These are phyloP conservation scores for Eremomyces bilateralis DNA, from an alignment of 495 filamentous ascomycete species.

Conservation along the genomic window DNA sequence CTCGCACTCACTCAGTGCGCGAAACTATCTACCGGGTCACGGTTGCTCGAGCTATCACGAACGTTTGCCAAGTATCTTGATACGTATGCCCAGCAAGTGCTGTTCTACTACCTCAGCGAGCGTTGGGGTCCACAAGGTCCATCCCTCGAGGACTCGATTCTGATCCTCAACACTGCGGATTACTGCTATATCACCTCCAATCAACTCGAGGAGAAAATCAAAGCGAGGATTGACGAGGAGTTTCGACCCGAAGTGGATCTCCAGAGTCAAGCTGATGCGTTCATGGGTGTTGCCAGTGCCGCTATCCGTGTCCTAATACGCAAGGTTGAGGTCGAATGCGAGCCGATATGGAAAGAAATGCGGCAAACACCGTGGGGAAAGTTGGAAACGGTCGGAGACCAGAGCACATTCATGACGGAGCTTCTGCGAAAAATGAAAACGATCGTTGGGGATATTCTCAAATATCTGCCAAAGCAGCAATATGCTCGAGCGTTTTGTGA, in stretches of 20 bases:
- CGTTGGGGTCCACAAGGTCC: constrained; percentile 25
- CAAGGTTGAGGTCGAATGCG: constrained; percentile 59
- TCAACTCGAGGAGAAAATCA: constrained; percentile 88
- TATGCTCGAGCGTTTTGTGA: constrained; percentile 91
- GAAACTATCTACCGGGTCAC: constrained; percentile 75
- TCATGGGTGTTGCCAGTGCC: constrained; percentile 84
- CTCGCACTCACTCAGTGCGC: constrained; percentile 81
- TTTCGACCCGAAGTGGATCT: constrained; percentile 59
- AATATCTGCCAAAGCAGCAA: constrained; percentile 69
- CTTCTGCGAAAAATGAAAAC: constrained; percentile 49
- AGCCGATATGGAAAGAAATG: constrained; percentile 91
- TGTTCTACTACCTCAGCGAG: constrained; percentile 56
- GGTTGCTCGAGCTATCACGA: constrained; percentile 65
- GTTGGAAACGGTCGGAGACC: constrained; percentile 86
- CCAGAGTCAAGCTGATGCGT: constrained; percentile 79
- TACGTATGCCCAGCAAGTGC: constrained; percentile 82
- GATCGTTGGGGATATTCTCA: constrained; percentile 48
- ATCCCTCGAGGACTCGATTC: constrained; percentile 51
- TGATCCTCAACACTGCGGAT: constrained; percentile 89
- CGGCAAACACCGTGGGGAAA: constrained; percentile 88
- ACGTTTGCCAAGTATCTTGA: constrained; percentile 86
- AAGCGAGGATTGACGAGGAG: constrained; percentile 60
- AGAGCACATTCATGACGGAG: constrained; percentile 77
- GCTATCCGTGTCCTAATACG: constrained; percentile 67
- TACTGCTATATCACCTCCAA: constrained; percentile 89